phyloP scores from a whole-genome alignment of 192 early-diverging fungal species.

The Coemansia sp. region DNA sequence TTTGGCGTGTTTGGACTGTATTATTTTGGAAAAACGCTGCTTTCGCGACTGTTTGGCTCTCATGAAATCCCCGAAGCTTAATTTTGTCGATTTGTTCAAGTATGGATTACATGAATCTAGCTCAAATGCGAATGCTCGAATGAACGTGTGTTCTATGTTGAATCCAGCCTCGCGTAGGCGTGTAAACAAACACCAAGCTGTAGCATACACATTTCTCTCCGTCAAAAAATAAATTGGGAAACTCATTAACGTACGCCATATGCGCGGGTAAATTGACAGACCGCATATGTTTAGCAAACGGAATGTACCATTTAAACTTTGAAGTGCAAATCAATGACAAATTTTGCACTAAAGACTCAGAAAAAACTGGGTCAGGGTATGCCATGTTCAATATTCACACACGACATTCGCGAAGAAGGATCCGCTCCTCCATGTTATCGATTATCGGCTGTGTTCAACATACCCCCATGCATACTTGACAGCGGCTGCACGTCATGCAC shows the following conservation, averaged over 20 bases:
- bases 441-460: neutral
- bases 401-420: neutral
- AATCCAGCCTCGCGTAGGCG: neutral
- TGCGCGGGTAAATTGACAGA: neutral
- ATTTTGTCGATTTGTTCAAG: neutral
- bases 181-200: neutral
- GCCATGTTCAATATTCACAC: neutral
- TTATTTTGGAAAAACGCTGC: constrained; percentile 31
- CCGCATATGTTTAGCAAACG: neutral
- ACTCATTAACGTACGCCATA: neutral
- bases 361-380: neutral
- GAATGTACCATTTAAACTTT: neutral
- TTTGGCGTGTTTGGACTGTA: constrained; percentile 40
- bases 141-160: neutral
- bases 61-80: neutral
- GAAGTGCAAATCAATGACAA: neutral
- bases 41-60: constrained; percentile 8
- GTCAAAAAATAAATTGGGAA: constrained; percentile 5
- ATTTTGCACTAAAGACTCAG: neutral
- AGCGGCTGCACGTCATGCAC: constrained; percentile 3
- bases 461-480: neutral
- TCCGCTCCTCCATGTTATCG: neutral
- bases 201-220: constrained; percentile 2
- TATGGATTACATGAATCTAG: neutral
- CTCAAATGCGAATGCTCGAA: neutral